Conservation (phyloP, 2,329 filamentous ascomycete species). For the Cucurbitaria berberidis region DNA sequence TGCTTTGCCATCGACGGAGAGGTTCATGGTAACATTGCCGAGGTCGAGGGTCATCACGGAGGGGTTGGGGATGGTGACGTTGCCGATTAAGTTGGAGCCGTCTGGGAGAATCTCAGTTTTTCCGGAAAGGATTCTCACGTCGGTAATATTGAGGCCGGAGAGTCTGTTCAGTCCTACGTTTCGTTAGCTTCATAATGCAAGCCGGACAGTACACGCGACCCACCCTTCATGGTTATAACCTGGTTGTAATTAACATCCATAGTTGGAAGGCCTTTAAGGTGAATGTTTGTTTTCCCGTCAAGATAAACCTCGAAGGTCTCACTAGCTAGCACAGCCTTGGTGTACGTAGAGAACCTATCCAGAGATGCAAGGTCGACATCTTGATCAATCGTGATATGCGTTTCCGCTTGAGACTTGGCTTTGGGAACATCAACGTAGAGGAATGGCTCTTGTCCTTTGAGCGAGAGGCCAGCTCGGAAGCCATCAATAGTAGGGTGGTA, state of each 20-base stretch:
- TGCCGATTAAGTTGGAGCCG: constrained; percentile 67
- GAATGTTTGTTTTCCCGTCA: constrained; percentile 59
- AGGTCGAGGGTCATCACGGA: constrained; percentile 70
- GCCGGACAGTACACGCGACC: constrained; percentile 1
- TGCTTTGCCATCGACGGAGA: constrained; percentile 58
- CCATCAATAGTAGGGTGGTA: constrained; percentile 62
- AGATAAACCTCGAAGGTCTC: constrained; percentile 59
- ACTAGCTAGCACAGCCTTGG: constrained; percentile 55
- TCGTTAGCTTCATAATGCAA: constrained; percentile 2
- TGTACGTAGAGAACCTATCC: constrained; percentile 58
- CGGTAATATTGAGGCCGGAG: constrained; percentile 58
- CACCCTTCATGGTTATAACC: constrained; percentile 63
- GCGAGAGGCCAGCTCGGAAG: constrained; percentile 60
- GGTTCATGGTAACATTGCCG: constrained; percentile 69
- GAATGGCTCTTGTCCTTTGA: constrained; percentile 53
- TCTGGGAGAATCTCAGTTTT: constrained; percentile 44
- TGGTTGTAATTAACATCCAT: constrained; percentile 63
- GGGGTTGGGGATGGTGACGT: constrained; percentile 66
- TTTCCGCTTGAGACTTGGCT: constrained; percentile 52
- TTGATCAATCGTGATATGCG: constrained; percentile 53
- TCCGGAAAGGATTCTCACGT: constrained; percentile 57
- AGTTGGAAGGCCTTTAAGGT: constrained; percentile 57
- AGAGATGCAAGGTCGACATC: constrained; percentile 51
- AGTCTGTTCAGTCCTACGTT: constrained; percentile 63
- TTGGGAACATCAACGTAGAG: constrained; percentile 55